Percentiles rank a stretch among this genome's conserved stretches.
Evolutionary conservation across 345 rosid species (phyloP).

Genomic region (Hibiscus syriacus): DNA sequence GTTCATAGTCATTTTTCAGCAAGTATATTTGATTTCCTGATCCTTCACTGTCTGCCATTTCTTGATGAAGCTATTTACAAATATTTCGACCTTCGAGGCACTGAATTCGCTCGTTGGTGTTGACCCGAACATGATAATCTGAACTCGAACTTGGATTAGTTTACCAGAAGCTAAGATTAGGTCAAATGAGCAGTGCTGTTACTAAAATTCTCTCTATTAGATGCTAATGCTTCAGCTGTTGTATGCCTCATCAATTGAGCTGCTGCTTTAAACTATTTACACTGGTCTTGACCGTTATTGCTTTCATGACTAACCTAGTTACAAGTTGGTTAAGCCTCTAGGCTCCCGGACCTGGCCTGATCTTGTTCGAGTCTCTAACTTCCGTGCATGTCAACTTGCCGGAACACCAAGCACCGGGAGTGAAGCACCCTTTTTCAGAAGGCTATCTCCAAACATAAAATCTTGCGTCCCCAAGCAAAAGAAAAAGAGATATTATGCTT

Average conservation of each 20-base stretch:
- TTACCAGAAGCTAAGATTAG: too few species aligned
- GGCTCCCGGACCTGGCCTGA: slow-evolving; percentile 77
- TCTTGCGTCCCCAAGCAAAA: slow-evolving; percentile 56
- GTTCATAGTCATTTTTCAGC: slow-evolving; percentile 1
- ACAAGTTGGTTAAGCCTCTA: slow-evolving; percentile 53
- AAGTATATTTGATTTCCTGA: not conserved
- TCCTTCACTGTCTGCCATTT: not conserved
- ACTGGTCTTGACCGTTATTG: slow-evolving; percentile 52
- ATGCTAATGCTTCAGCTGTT: not conserved
- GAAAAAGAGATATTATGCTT: too few species aligned
- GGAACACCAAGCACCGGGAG: slow-evolving; percentile 96
- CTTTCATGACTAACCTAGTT: slow-evolving; percentile 37
- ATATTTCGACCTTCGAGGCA: not conserved
- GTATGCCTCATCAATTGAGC: not conserved
- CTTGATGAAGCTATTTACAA: not conserved
- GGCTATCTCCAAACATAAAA: too few species aligned
- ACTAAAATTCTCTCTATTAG: not conserved
- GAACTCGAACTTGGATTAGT: too few species aligned
- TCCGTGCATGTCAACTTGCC: slow-evolving; percentile 58
- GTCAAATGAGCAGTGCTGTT: not conserved
- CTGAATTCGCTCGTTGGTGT: not conserved
- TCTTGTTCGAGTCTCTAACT: slow-evolving; percentile 50
- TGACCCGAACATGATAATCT: not conserved
- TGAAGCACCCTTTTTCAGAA: slow-evolving; percentile 47
- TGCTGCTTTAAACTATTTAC: slow-evolving; percentile 50